These are phyloP conservation scores for Parsonsia alboflavescens DNA, from an alignment of 257 asterid genomes.

Conservation along the genomic window DNA sequence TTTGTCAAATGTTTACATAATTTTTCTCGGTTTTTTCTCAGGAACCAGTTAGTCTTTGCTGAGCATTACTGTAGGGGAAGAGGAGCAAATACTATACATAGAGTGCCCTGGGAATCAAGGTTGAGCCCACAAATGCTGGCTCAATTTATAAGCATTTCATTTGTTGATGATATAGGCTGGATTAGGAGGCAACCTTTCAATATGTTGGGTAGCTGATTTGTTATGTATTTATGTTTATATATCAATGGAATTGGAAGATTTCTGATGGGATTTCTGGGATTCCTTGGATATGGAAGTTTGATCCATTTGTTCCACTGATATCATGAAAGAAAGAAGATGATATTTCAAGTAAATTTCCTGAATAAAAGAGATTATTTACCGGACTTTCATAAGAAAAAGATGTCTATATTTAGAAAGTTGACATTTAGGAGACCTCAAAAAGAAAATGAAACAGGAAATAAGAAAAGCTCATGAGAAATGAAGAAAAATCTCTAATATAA, in stretches of 20 bases:
- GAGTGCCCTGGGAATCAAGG: constrained; percentile 55
- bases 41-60: constrained; percentile 49
- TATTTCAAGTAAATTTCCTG: too few relatives aligned
- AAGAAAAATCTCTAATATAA: neutral
- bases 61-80: constrained; percentile 49
- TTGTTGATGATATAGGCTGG: constrained; percentile 68
- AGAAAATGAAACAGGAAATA: too few relatives aligned
- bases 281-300: too few relatives aligned
- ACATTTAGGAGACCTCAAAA: too few relatives aligned
- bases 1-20: neutral
- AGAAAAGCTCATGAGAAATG: neutral
- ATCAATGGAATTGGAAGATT: too few relatives aligned
- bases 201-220: neutral
- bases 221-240: neutral
- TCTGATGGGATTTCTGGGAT: too few relatives aligned
- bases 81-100: constrained; percentile 40
- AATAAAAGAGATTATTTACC: too few relatives aligned
- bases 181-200: constrained; percentile 10
- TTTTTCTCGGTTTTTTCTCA: constrained; percentile 3
- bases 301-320: too few relatives aligned
- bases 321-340: too few relatives aligned
- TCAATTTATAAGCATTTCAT: constrained; percentile 33
- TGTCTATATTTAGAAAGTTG: too few relatives aligned
- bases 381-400: too few relatives aligned
- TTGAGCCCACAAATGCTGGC: constrained; percentile 22